These are phyloP conservation scores for Golubevia sp. DNA, from an alignment of 1,284 basidiomycete species.

Conservation along the genomic window DNA sequence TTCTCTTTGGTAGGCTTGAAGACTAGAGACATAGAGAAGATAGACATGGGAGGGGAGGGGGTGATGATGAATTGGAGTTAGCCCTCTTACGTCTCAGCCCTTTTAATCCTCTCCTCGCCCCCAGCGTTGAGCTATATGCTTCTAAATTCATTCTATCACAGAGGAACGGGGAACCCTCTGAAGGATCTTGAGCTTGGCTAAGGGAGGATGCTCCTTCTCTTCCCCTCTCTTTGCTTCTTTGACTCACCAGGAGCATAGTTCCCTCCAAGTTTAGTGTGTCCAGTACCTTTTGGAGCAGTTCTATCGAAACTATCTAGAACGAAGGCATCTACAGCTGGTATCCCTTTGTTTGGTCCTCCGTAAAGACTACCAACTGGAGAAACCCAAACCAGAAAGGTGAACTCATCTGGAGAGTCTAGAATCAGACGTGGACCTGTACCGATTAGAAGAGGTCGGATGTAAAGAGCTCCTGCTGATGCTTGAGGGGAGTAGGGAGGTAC, in stretches of 20 bases:
- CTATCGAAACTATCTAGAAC: slow-evolving; percentile 61
- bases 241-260: slow-evolving; percentile 62
- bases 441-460: slow-evolving; percentile 49
- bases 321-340: slow-evolving; percentile 58
- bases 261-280: slow-evolving; percentile 58
- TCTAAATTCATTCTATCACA: no score
- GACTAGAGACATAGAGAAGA: no score
- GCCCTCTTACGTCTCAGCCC: no score
- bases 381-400: slow-evolving; percentile 60
- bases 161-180: no score
- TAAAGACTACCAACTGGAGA: slow-evolving; percentile 61
- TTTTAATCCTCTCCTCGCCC: no score
- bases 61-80: no score
- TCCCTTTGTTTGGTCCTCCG: slow-evolving; percentile 45
- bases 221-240: no score
- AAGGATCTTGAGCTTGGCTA: no score
- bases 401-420: slow-evolving; percentile 52
- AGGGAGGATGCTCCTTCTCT: no score
- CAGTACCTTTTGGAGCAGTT: slow-evolving; percentile 54
- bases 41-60: no score
- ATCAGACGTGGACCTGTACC: slow-evolving; percentile 53
- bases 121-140: no score
- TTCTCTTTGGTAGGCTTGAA: slow-evolving; percentile 46
- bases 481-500: slow-evolving; percentile 56
- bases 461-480: slow-evolving; percentile 44